These are phyloP conservation scores for Hypoxylon fuscum DNA, from an alignment of 495 filamentous ascomycete genomes.

Conservation along the genomic window DNA sequence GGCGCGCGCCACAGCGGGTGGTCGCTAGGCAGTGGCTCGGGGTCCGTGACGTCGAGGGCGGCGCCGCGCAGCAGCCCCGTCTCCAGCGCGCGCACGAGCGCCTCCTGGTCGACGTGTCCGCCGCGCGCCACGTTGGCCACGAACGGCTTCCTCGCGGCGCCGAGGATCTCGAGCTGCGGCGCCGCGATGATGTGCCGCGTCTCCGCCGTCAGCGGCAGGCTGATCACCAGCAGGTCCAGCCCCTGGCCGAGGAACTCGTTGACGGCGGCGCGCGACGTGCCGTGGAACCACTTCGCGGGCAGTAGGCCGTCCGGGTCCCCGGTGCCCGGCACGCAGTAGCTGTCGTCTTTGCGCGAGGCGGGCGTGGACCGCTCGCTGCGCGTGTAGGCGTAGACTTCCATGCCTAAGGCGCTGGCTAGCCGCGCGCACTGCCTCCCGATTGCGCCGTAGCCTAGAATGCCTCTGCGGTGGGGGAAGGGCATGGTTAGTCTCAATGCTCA, in stretches of 20 bases:
- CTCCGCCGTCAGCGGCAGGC: constrained; percentile 72
- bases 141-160: constrained; percentile 60
- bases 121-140: constrained; percentile 80
- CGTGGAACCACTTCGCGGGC: constrained; percentile 76
- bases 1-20: constrained; percentile 73
- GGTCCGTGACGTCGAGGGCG: constrained; percentile 85
- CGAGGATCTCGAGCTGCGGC: constrained; percentile 72
- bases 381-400: constrained; percentile 83
- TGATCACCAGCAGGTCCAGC: constrained; percentile 76
- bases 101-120: constrained; percentile 72
- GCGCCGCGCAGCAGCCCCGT: constrained; percentile 68
- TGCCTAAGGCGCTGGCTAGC: constrained; percentile 73
- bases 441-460: constrained; percentile 54
- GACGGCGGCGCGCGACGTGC: constrained; percentile 64
- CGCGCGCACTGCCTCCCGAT: constrained; percentile 74
- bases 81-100: constrained; percentile 69
- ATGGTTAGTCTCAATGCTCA: not conserved
- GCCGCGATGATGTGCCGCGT: constrained; percentile 69
- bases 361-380: constrained; percentile 64
- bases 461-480: constrained; percentile 21
- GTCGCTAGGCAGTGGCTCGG: constrained; percentile 79
- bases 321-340: constrained; percentile 76
- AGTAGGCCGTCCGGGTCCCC: constrained; percentile 78
- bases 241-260: constrained; percentile 72
- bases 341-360: constrained; percentile 64